Evolutionary conservation across 2,329 filamentous ascomycete genomes (phyloP).

Genomic region (Corniculantispora saksenae): DNA sequence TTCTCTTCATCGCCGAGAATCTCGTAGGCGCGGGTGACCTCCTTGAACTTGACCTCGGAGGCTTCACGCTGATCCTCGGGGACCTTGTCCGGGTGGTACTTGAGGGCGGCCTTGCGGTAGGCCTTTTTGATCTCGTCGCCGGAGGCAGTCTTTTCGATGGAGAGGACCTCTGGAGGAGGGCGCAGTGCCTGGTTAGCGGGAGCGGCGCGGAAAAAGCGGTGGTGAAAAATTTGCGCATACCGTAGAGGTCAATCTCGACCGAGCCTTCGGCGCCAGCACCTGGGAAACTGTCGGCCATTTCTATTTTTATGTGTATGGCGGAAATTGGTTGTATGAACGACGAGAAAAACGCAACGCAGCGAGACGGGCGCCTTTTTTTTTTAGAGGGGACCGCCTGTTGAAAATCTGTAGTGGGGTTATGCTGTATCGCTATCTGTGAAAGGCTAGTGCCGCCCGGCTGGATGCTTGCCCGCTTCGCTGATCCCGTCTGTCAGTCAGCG

Average conservation of each 20-base stretch:
- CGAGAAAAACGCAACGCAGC: conserved; percentile 11
- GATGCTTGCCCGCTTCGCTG: no score
- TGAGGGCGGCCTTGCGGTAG: conserved; percentile 89
- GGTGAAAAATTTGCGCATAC: conserved; percentile 38
- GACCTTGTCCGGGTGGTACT: conserved; percentile 94
- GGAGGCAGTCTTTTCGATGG: conserved; percentile 69
- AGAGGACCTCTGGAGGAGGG: conserved; percentile 68
- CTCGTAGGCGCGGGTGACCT: conserved; percentile 91
- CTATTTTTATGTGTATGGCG: not conserved
- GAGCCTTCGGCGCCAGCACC: conserved; percentile 21
- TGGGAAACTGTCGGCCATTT: conserved; percentile 16
- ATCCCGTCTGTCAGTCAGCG: not conserved
- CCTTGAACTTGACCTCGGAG: conserved; percentile 91
- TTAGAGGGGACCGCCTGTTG: conserved; percentile 15
- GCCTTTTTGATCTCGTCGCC: conserved; percentile 90
- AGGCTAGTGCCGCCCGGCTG: conserved; percentile 6
- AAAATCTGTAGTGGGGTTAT: conserved; percentile 21
- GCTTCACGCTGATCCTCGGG: conserved; percentile 79
- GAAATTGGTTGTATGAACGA: conserved; percentile 1
- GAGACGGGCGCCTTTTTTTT: conserved; percentile 12
- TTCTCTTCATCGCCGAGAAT: conserved; percentile 97
- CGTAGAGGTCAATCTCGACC: conserved; percentile 62
- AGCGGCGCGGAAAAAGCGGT: not conserved
- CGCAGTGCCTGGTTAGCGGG: conserved; percentile 12
- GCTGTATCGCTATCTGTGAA: conserved; percentile 10